Base-by-base conservation (phyloP, 345 rosid species). In the Citrus reticulata region DNA sequence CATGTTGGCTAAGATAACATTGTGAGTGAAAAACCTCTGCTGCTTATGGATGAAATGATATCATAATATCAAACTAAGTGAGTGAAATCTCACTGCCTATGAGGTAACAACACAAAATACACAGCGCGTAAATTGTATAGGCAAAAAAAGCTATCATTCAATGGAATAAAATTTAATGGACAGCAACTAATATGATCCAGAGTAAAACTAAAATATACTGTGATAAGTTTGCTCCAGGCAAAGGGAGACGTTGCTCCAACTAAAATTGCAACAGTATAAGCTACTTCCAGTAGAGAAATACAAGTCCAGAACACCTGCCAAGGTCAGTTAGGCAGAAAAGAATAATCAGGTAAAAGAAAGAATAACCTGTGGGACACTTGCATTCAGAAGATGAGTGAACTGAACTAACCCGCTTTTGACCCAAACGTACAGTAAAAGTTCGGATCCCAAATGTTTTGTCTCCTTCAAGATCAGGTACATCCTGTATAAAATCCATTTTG, bases 401-500 rank as follows among this genome's bases (percentile, higher is more conserved):
- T 37, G 22, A 54, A 69, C 82, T 29, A 57, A 92, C 99, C 93
- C 85, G 81, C 76, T 92, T 68, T 83, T 92, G 97, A 78, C 99
- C 98, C 49, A 95, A 85, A 42, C 88, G 90, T 39, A 95, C 98
- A 7, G 95, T 90, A 82, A 92, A 95, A 22, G 99, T 90, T 70
- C 70, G 84, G 70, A 95, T 95, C 69, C 98, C 99, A 63, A 90
- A 93, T 62, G 88, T 89, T 86, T 84, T 90, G 82, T 95, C 99
- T n/a, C 98, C 98, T 75, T 93, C 99, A 74, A 95, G 93, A 79
- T 93, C 99, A 59, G 99, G 99, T 80, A 95, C 93, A 83, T 95
- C 99, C 98, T 93, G 79, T 78, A 85, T 2, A 66, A 62, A 64
- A 76, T 39, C 75, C 79, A 68, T 37, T 75, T 65, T 24, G 25